phyloP scores from a whole-genome alignment of 2,329 filamentous ascomycete species.

The Daldinia sp. region DNA sequence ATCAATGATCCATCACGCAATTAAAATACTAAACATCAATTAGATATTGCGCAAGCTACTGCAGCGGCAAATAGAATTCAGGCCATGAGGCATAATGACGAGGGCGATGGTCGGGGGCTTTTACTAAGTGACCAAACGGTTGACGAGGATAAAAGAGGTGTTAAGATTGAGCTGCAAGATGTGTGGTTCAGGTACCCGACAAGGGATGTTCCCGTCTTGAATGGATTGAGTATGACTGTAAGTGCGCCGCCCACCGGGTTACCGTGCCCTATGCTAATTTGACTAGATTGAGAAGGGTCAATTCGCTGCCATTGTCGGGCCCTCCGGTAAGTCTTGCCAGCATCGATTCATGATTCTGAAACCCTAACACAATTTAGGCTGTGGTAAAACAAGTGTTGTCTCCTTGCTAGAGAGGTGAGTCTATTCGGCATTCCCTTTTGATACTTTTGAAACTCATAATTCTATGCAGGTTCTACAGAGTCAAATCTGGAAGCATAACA shows the following conservation, averaged over 20 bases:
- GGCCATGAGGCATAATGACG: constrained; percentile 60
- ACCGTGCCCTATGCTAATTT: constrained; percentile 26
- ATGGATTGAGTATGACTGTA: constrained; percentile 68
- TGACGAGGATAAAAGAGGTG: constrained; percentile 59
- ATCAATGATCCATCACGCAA: not conserved
- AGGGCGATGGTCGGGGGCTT: constrained; percentile 28
- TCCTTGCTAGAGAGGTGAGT: constrained; percentile 67
- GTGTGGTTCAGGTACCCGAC: constrained; percentile 72
- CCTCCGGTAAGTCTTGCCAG: constrained; percentile 63
- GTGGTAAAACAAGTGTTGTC: constrained; percentile 80
- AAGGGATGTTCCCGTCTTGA: constrained; percentile 68
- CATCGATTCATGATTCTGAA: not conserved
- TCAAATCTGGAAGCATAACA: constrained; percentile 71
- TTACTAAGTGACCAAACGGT: constrained; percentile 53
- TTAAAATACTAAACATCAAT: constrained; percentile 19
- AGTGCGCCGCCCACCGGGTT: constrained; percentile 13
- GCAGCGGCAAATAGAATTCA: constrained; percentile 71
- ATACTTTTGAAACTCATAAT: constrained; percentile 26
- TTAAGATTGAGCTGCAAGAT: constrained; percentile 67
- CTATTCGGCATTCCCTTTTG: not conserved
- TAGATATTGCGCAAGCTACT: constrained; percentile 67
- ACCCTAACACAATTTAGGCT: constrained; percentile 52
- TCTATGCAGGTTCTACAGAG: constrained; percentile 71
- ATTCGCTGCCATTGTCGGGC: constrained; percentile 77
- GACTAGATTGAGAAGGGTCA: constrained; percentile 71